phyloP scores from a whole-genome alignment of 805 yeast species.

The Candida oleophila region DNA sequence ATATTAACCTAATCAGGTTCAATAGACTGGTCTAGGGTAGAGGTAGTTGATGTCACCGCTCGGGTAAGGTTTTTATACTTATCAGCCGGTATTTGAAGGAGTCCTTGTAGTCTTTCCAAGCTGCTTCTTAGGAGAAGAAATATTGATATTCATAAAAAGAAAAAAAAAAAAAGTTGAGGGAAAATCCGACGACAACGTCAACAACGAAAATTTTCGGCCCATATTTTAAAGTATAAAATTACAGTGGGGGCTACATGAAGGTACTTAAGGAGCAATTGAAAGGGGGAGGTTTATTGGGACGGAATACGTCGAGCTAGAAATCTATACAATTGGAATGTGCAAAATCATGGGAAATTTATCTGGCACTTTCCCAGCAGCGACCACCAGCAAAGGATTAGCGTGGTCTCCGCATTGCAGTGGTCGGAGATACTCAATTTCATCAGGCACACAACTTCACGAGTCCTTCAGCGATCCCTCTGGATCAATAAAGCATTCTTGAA shows the following conservation, averaged over 20 bases:
- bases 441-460: background rate
- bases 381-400: too few species aligned
- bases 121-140: background rate
- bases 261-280: too few species aligned
- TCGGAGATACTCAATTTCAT: too few species aligned
- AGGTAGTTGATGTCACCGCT: too few species aligned
- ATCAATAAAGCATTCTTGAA: background rate
- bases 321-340: background rate
- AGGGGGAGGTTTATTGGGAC: too few species aligned
- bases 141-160: background rate
- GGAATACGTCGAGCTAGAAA: too few species aligned
- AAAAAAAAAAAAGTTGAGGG: slow-evolving; percentile 3
- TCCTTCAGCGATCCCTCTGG: background rate
- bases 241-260: background rate
- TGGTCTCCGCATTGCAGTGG: too few species aligned
- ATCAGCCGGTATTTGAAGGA: too few species aligned
- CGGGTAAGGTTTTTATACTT: too few species aligned
- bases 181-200: slow-evolving; percentile 13
- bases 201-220: slow-evolving; percentile 5
- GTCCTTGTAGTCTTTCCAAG: background rate
- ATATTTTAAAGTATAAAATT: background rate
- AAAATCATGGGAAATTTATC: too few species aligned
- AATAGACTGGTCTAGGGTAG: too few species aligned
- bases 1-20: background rate
- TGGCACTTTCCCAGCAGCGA: too few species aligned